A percentile compares a stretch with the other conserved stretches of the same genome.
Evolutionary conservation across 768 basidiomycete species (phyloP).

Genomic region (Trametes punicea): DNA sequence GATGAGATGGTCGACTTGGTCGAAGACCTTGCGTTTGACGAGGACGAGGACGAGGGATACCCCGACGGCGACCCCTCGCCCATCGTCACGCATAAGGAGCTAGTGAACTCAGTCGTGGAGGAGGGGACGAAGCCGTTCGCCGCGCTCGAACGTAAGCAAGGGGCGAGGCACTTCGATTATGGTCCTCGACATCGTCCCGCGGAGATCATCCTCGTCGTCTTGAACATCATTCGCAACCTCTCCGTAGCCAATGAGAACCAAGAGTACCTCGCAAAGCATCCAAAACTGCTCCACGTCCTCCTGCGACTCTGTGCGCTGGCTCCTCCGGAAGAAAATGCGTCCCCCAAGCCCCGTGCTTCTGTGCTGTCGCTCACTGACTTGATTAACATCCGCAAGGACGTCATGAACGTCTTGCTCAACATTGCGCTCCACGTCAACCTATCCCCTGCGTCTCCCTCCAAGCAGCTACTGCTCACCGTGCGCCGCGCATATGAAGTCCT

Average conservation of each 20-base stretch:
- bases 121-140: conserved; percentile 60
- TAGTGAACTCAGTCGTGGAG: conserved; percentile 58
- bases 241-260: conserved; percentile 72
- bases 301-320: conserved; percentile 65
- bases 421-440: conserved; percentile 54
- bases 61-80: conserved; percentile 17
- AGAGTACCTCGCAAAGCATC: conserved; percentile 60
- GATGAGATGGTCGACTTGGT: conserved; percentile 86
- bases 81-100: conserved; percentile 62
- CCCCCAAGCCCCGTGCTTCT: conserved; percentile 43
- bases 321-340: conserved; percentile 24
- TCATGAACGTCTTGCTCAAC: conserved; percentile 63
- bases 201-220: conserved; percentile 62
- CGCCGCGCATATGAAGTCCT: conserved; percentile 62
- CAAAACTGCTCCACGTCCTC: conserved; percentile 60
- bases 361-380: conserved; percentile 70
- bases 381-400: conserved; percentile 73
- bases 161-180: conserved; percentile 43
- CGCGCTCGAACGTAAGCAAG: conserved; percentile 45
- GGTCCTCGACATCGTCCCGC: conserved; percentile 67
- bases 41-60: conserved; percentile 39
- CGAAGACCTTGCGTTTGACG: conserved; percentile 75
- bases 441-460: conserved; percentile 38
- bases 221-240: conserved; percentile 86
- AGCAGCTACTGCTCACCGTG: conserved; percentile 44